Base-by-base conservation (phyloP, 2,329 filamentous ascomycete species). In the Talaromyces piceae region DNA sequence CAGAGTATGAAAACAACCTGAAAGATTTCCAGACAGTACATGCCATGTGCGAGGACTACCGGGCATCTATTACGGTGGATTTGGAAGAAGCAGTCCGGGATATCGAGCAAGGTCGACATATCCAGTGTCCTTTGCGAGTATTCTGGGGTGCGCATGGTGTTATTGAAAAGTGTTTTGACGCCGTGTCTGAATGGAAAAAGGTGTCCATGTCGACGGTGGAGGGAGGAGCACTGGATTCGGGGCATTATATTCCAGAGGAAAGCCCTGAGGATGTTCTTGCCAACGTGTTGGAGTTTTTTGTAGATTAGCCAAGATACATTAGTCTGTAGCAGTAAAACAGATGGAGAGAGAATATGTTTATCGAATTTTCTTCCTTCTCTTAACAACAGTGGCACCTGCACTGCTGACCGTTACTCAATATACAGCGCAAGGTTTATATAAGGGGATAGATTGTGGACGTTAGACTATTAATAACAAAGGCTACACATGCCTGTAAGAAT, bases 21-120 rank as follows among this genome's bases (percentile, higher is more conserved):
- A 63, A 63, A 4, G 69, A 79, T 41, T 59, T 63, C 2, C 66
- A 62, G 0, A 63, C 69, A 0, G 69, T 81, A 9, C 70, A 74
- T 53, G 71, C 70, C 0, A 77, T 74, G 66, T 80, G 77, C 54
- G 72, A 81, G 55, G 79, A 82, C 56, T 83, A 82, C 54, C 66
- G 77, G 9, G 79, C 79, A 0, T 71, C 70, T 4, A 76, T 75
- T 12, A 75, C 71, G 0, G 57, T 78, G 22, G 80, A 82, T 61
- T 58, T 81, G 4, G 74, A 78, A 2, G 72, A 76, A 58, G 70
- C 77, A 37, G 68, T 70, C 51, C 61, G 65, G 18, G 77, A 81
- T 59, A 52, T 74, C 45, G 58, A 65, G 5, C 60, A 63, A 1
- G 75, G 73, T 0, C 67, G 66, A 54, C 69, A 70, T 61, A 71